Percentiles rank a stretch among this genome's conserved stretches.
These are phyloP conservation scores for Nemania abortiva DNA, from an alignment of 2,329 filamentous ascomycete species.

Conservation along the genomic window DNA sequence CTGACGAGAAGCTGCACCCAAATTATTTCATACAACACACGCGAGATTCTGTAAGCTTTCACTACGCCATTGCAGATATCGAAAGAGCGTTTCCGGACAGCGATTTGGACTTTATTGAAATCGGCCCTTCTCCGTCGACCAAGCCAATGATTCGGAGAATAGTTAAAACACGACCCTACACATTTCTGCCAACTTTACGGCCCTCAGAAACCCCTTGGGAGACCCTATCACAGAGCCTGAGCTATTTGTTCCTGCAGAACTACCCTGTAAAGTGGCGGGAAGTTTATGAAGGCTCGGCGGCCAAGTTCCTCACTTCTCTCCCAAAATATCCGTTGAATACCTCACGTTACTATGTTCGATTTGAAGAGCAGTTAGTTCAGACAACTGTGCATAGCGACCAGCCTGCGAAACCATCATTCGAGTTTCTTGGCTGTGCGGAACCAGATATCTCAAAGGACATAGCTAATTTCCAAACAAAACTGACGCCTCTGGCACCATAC, in stretches of 20 bases:
- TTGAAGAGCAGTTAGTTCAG: constrained; percentile 7
- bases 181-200: constrained; percentile 18
- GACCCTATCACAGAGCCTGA: constrained; percentile 28
- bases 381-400: background rate
- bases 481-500: constrained; percentile 28
- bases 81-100: constrained; percentile 14
- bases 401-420: constrained; percentile 14
- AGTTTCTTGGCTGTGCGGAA: constrained; percentile 28
- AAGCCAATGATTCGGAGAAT: constrained; percentile 23
- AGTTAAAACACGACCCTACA: background rate
- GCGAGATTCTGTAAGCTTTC: constrained; percentile 46
- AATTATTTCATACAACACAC: constrained; percentile 44
- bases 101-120: constrained; percentile 37
- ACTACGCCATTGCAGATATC: constrained; percentile 33
- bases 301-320: constrained; percentile 24
- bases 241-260: constrained; percentile 15
- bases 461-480: constrained; percentile 23
- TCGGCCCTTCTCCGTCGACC: constrained; percentile 38
- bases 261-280: constrained; percentile 33
- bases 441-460: constrained; percentile 21
- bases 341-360: constrained; percentile 34
- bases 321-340: constrained; percentile 35
- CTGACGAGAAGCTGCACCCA: constrained; percentile 11
- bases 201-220: constrained; percentile 31
- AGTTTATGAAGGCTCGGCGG: constrained; percentile 25